These are phyloP conservation scores for Scedosporium dehoogii DNA, from an alignment of 2,329 filamentous ascomycete species.

Conservation along the genomic window DNA sequence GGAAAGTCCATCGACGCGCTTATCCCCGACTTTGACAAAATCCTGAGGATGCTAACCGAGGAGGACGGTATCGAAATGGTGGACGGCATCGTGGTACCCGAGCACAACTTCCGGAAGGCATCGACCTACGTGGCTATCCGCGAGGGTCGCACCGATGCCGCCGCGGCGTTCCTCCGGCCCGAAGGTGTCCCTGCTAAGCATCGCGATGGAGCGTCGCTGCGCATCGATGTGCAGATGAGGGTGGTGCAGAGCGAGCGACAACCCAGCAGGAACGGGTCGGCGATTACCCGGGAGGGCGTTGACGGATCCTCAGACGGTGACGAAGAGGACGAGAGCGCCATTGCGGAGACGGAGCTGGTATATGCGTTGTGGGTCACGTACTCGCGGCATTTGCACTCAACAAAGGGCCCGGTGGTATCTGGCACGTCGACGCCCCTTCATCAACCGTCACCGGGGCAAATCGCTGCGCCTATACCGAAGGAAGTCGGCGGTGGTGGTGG, in stretches of 20 bases:
- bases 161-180: slow-evolving; percentile 70
- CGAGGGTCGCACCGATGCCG: slow-evolving; percentile 71
- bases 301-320: slow-evolving; percentile 31
- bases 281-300: slow-evolving; percentile 48
- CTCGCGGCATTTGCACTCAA: slow-evolving; percentile 79
- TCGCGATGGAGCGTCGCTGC: slow-evolving; percentile 82
- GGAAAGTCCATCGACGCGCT: slow-evolving; percentile 70
- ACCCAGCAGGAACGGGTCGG: slow-evolving; percentile 47
- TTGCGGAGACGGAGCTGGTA: slow-evolving; percentile 62
- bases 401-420: slow-evolving; percentile 44
- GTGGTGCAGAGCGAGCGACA: slow-evolving; percentile 84
- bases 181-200: slow-evolving; percentile 79
- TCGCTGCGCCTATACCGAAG: slow-evolving; percentile 7
- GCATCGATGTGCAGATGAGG: slow-evolving; percentile 92
- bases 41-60: slow-evolving; percentile 70
- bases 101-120: slow-evolving; percentile 89
- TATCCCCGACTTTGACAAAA: slow-evolving; percentile 78
- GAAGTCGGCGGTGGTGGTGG: background rate
- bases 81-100: slow-evolving; percentile 93
- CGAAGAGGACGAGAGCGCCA: slow-evolving; percentile 22
- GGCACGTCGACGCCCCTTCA: slow-evolving; percentile 62
- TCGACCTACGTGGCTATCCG: slow-evolving; percentile 74
- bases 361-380: slow-evolving; percentile 98
- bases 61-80: slow-evolving; percentile 76
- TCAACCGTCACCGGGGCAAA: slow-evolving; percentile 70